These are phyloP conservation scores for Terana coerulea DNA, from an alignment of 768 basidiomycete genomes.

Conservation along the genomic window DNA sequence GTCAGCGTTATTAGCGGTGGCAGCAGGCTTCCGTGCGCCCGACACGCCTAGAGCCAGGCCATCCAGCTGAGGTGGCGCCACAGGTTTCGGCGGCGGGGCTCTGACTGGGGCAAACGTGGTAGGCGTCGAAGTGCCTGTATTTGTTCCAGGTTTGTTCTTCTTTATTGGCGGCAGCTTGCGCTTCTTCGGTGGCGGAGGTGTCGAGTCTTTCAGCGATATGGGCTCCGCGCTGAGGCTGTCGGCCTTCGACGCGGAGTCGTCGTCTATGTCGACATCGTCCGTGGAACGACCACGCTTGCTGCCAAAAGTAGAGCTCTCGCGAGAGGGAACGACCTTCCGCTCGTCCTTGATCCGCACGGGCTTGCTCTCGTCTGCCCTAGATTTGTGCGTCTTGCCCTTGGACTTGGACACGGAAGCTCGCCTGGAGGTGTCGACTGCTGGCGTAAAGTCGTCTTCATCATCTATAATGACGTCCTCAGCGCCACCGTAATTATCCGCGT, in stretches of 20 bases:
- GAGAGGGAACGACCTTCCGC: conserved; percentile 27
- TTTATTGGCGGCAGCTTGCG: conserved; percentile 66
- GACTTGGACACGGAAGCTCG: conserved; percentile 20
- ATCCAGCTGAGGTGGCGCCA: background rate
- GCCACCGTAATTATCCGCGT: conserved; percentile 16
- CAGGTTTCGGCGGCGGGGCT: conserved; percentile 8
- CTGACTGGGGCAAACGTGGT: conserved; percentile 17
- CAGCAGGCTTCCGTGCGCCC: conserved; percentile 24
- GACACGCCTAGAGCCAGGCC: conserved; percentile 1
- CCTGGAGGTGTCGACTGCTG: conserved; percentile 16
- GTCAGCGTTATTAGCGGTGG: conserved; percentile 35
- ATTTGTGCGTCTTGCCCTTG: conserved; percentile 29
- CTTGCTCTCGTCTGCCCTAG: conserved; percentile 30
- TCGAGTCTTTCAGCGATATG: conserved; percentile 26
- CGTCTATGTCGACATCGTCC: conserved; percentile 7
- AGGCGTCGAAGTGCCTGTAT: conserved; percentile 17
- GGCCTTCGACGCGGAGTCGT: conserved; percentile 22
- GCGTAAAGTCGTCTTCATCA: conserved; percentile 24
- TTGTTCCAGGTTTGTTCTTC: conserved; percentile 58
- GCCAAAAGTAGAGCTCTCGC: background rate
- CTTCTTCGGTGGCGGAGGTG: conserved; percentile 45
- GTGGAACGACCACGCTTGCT: conserved; percentile 1
- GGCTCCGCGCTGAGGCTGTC: conserved; percentile 19
- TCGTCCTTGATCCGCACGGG: conserved; percentile 41
- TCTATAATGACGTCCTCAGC: conserved; percentile 24